These are phyloP conservation scores for Skeletonema menzelii DNA, from an alignment of 108 stramenopile genomes.

Conservation along the genomic window DNA sequence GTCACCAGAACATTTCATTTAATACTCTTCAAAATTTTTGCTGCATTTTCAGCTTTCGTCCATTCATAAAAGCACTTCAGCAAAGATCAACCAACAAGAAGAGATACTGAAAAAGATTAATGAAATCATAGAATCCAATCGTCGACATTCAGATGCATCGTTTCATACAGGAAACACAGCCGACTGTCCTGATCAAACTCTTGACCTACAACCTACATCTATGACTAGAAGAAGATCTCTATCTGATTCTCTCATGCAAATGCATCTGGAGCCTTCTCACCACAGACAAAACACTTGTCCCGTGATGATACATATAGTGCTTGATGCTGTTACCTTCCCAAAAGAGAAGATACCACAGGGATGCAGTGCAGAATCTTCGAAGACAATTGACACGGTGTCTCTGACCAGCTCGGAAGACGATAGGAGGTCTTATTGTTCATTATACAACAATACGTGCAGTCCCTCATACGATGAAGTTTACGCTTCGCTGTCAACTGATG, in stretches of 20 bases:
- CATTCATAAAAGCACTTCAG: not conserved
- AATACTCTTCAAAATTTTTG: not conserved
- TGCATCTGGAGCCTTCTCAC: not conserved
- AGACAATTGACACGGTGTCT: not conserved
- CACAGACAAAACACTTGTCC: not conserved
- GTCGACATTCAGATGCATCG: not conserved
- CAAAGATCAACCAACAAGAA: not conserved
- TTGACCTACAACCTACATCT: not conserved
- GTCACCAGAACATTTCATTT: not conserved
- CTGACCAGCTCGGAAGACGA: not conserved
- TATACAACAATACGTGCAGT: not conserved
- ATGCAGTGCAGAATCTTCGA: not conserved
- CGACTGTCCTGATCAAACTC: not conserved
- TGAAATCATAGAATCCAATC: not conserved
- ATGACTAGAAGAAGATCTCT: not conserved
- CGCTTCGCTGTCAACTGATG: not conserved
- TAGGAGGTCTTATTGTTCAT: not conserved
- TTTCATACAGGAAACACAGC: not conserved
- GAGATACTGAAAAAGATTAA: not conserved
- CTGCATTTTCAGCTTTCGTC: constrained; percentile 11
- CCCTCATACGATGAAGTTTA: not conserved
- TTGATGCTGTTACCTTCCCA: not conserved
- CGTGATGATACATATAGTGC: not conserved
- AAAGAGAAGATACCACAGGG: not conserved
- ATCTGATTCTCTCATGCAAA: not conserved